These are phyloP conservation scores for Aspergillus caelatus DNA, from an alignment of 2,329 filamentous ascomycete species.

Conservation along the genomic window DNA sequence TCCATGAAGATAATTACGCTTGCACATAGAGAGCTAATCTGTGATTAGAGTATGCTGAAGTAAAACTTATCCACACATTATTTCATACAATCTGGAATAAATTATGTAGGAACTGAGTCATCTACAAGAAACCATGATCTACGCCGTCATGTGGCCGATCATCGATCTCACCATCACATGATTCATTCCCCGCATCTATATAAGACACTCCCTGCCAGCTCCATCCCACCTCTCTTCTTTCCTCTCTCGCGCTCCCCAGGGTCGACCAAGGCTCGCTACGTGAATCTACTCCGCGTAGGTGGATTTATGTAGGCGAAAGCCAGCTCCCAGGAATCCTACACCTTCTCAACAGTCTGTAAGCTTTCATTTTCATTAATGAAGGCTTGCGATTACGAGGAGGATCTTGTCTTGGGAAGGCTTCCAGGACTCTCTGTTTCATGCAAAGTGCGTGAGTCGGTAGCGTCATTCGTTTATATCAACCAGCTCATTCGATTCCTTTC, in stretches of 20 bases:
- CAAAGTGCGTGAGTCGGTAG: slow-evolving; percentile 56
- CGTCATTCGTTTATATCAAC: slow-evolving; percentile 43
- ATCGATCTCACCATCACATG: slow-evolving; percentile 30
- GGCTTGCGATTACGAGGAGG: slow-evolving; percentile 31
- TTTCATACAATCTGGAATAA: not conserved
- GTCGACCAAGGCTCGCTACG: slow-evolving; percentile 40
- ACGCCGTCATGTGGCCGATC: slow-evolving; percentile 1
- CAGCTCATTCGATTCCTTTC: slow-evolving; percentile 45
- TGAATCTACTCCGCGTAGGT: slow-evolving; percentile 22
- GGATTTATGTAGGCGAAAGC: slow-evolving; percentile 54
- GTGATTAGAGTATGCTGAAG: not conserved
- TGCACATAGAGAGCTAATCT: not conserved
- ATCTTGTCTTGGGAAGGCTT: slow-evolving; percentile 50
- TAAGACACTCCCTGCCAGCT: slow-evolving; percentile 29
- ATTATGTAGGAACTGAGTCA: not conserved
- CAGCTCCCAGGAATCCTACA: slow-evolving; percentile 28
- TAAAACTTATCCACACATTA: not conserved
- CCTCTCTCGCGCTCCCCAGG: slow-evolving; percentile 51
- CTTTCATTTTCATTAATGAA: slow-evolving; percentile 32
- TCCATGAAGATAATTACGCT: not conserved
- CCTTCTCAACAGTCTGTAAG: slow-evolving; percentile 26
- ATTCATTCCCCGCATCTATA: slow-evolving; percentile 28
- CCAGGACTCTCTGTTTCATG: slow-evolving; percentile 52
- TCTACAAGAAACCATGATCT: not conserved
- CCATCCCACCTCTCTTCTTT: slow-evolving; percentile 43